Evolutionary conservation across 257 asterid genomes (phyloP).

Genomic region (Asclepias syriaca): DNA sequence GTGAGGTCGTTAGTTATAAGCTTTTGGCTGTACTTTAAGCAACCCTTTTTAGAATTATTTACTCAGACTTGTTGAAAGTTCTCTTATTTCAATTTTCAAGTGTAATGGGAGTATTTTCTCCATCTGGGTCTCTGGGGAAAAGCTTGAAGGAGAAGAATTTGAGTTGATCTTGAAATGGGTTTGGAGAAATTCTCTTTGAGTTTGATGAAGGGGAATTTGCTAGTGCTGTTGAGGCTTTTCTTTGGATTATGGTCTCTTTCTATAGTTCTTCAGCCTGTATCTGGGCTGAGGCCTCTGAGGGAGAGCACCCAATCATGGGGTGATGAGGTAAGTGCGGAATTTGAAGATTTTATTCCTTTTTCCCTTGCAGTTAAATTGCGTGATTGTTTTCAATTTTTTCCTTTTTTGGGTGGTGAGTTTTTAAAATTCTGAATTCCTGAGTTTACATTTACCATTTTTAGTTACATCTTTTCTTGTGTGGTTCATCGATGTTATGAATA

Average conservation of each 20-base stretch:
- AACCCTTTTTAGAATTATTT: constrained; percentile 23
- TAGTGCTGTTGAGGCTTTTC: constrained; percentile 30
- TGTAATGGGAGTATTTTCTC: constrained; percentile 37
- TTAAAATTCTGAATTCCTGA: background rate
- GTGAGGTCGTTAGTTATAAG: constrained; percentile 55
- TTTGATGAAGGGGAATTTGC: constrained; percentile 9
- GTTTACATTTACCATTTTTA: background rate
- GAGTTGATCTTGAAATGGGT: constrained; percentile 54
- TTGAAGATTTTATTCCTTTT: constrained; percentile 4
- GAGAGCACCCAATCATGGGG: constrained; percentile 84
- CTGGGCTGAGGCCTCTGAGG: constrained; percentile 77
- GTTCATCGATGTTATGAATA: background rate
- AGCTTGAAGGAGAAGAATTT: constrained; percentile 36
- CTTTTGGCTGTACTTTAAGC: constrained; percentile 61
- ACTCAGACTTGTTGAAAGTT: constrained; percentile 9
- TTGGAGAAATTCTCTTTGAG: constrained; percentile 31
- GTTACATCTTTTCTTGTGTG: background rate
- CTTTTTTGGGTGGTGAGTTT: background rate
- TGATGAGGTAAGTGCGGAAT: constrained; percentile 72
- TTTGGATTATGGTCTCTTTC: constrained; percentile 49
- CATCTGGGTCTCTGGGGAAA: constrained; percentile 26
- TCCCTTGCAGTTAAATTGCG: background rate
- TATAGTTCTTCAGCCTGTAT: constrained; percentile 39
- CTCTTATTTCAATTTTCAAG: constrained; percentile 11
- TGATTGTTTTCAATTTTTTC: background rate